Base-by-base conservation (phyloP, 148 eudicot genomes). In the Nepenthes gracilis region DNA sequence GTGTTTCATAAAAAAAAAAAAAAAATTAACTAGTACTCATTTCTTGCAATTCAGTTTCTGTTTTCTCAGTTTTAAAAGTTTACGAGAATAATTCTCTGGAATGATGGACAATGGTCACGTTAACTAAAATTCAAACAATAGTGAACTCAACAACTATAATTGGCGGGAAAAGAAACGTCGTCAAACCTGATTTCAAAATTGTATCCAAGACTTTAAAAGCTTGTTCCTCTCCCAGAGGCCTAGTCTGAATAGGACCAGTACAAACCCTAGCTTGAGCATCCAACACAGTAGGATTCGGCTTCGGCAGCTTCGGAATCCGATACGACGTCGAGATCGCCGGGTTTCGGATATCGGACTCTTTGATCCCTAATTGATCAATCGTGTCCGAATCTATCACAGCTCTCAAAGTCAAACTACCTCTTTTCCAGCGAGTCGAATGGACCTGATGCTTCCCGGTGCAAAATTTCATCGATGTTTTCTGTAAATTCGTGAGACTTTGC, bases 211-310 rank as follows among this genome's bases (percentile, higher is more conserved):
- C 98, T 68, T 84, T 82, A 12, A 71, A 71, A 67, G 95, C 91
- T 65, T 92, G 96, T 49, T 84, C 81, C 49, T 83, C 85, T 33
- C 68, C 61, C 36, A 92, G 86, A 2, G 95, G 95, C 68, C 68
- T 85, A 15, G 96, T 77, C 59, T 88, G 98, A 15, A 96, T 92
- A 2, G 98, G 98, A 1, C 96, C 98, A 4, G 98, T 92, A 64
- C 98, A 92, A 45, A 92, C 90, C 82, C 81, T 82, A 47, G 83
- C 76, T 55, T 92, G 98, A 59, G 98, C 98, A 54, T 92, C 98
- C 6, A 88, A 63, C 38, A 92, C 91, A 23, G 87, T 88, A 73
- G 71, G 91, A 76, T 92, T 92, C 8, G 98, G 95, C 60, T 57
- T 75, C 10, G 72, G 70, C 35, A 72, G 60, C 15, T 64, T 67